A percentile compares a stretch with the other conserved stretches of the same genome.
phyloP scores from a whole-genome alignment of 768 basidiomycete genomes.

The Tulasnella sp. region DNA sequence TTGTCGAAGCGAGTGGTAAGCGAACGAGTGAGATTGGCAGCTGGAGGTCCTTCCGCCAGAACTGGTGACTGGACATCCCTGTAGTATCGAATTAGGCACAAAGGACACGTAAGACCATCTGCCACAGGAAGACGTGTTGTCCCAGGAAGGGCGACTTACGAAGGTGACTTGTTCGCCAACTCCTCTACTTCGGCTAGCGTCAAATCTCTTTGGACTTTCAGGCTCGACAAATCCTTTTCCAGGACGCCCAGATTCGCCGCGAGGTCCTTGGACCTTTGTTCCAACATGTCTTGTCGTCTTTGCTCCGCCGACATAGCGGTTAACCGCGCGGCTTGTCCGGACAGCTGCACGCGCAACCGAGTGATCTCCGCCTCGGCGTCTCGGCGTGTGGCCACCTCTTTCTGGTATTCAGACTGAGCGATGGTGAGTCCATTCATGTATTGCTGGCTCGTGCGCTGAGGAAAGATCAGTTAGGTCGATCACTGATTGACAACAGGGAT shows the following conservation, averaged over 20 bases:
- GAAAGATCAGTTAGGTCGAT: too few species aligned
- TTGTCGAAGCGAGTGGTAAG: constrained; percentile 75
- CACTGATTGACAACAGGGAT: too few species aligned
- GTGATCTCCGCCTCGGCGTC: constrained; percentile 91
- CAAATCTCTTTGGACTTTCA: constrained; percentile 84
- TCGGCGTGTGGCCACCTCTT: constrained; percentile 72
- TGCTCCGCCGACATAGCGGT: constrained; percentile 75
- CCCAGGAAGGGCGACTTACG: constrained; percentile 43
- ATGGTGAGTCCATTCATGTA: constrained; percentile 87
- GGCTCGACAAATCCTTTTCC: constrained; percentile 73
- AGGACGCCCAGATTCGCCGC: constrained; percentile 60
- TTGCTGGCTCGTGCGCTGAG: constrained; percentile 80
- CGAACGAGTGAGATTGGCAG: constrained; percentile 39
- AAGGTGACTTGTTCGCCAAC: constrained; percentile 58
- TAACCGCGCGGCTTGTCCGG: constrained; percentile 78
- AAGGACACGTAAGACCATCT: too few species aligned
- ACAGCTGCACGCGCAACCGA: constrained; percentile 67
- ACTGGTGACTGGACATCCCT: not conserved
- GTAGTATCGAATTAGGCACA: too few species aligned
- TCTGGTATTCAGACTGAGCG: constrained; percentile 89
- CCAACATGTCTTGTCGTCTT: constrained; percentile 62
- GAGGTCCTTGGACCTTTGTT: constrained; percentile 68
- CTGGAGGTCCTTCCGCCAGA: not conserved
- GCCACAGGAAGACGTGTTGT: not conserved
- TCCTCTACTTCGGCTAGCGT: constrained; percentile 90